Conservation (phyloP, 495 filamentous ascomycete genomes). For the Penicillium maclennaniae region DNA sequence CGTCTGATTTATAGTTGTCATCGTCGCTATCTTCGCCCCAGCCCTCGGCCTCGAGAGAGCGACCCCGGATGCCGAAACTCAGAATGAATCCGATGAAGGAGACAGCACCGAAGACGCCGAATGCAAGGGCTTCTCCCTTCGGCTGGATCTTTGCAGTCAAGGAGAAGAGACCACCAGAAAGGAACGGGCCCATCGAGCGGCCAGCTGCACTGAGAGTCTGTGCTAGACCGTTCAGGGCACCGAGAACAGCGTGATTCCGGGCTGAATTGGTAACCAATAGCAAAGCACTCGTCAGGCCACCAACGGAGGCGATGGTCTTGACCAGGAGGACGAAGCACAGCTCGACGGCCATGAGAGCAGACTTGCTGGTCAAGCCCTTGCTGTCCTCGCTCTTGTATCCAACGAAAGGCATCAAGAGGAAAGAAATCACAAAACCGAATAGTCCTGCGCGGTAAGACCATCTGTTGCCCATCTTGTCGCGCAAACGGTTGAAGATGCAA, state of each 20-base stretch:
- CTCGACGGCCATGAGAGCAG: constrained; percentile 63
- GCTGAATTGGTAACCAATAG: constrained; percentile 91
- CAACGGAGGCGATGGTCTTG: constrained; percentile 85
- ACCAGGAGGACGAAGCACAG: constrained; percentile 74
- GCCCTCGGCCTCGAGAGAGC: constrained; percentile 57
- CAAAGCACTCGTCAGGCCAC: constrained; percentile 83
- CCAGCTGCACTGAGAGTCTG: constrained; percentile 92
- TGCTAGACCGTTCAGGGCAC: constrained; percentile 88
- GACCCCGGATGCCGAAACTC: constrained; percentile 65
- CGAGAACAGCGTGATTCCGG: constrained; percentile 78
- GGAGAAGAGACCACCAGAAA: constrained; percentile 81
- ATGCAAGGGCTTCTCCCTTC: constrained; percentile 81
- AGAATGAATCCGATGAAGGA: constrained; percentile 72
- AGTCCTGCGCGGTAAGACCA: constrained; percentile 75
- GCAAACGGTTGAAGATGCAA: constrained; percentile 71
- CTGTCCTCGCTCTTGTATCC: constrained; percentile 62
- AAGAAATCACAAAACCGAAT: constrained; percentile 77
- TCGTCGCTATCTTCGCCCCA: constrained; percentile 54
- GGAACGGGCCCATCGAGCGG: constrained; percentile 80
- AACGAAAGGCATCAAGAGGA: constrained; percentile 84
- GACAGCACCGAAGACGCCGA: constrained; percentile 77
- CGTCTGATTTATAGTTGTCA: constrained; percentile 47
- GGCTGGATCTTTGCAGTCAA: constrained; percentile 61
- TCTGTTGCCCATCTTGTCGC: constrained; percentile 80
- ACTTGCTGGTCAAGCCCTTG: constrained; percentile 49